Evolutionary conservation across 768 basidiomycete species (phyloP).

Genomic region (Pleurotus platypus): DNA sequence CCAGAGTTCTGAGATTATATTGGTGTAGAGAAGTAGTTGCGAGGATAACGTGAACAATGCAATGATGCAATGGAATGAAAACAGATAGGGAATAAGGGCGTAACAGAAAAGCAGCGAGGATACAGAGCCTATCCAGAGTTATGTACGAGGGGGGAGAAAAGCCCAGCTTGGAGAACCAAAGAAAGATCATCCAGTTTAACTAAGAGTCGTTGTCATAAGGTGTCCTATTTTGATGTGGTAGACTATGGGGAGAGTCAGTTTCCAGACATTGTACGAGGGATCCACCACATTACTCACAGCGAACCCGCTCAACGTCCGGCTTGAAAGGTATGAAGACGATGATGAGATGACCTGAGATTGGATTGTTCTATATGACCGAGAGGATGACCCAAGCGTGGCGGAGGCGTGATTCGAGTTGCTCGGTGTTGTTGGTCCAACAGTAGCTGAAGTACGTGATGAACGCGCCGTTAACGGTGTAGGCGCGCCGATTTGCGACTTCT

Average conservation of each 20-base stretch:
- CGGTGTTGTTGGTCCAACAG: conserved; percentile 56
- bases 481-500: conserved; percentile 87
- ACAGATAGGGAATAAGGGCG: conserved; percentile 23
- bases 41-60: conserved; percentile 32
- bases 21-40: conserved; percentile 19
- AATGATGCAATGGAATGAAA: conserved; percentile 27
- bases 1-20: neutral
- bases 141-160: conserved; percentile 30
- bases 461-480: conserved; percentile 86
- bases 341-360: conserved; percentile 67
- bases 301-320: conserved; percentile 68
- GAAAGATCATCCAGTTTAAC: conserved; percentile 7
- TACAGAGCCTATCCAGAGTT: conserved; percentile 4
- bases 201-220: conserved; percentile 6
- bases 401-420: conserved; percentile 50
- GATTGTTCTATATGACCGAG: conserved; percentile 64
- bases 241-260: conserved; percentile 22
- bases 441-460: conserved; percentile 51
- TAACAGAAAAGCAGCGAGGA: conserved; percentile 7
- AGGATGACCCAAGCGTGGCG: conserved; percentile 49
- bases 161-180: conserved; percentile 30
- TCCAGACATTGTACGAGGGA: too few relatives aligned
- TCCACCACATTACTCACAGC: conserved; percentile 39
- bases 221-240: conserved; percentile 35
- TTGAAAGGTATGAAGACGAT: conserved; percentile 76